Base-by-base conservation (phyloP, 805 yeast species). In the Saccharomycopsis sp. region DNA sequence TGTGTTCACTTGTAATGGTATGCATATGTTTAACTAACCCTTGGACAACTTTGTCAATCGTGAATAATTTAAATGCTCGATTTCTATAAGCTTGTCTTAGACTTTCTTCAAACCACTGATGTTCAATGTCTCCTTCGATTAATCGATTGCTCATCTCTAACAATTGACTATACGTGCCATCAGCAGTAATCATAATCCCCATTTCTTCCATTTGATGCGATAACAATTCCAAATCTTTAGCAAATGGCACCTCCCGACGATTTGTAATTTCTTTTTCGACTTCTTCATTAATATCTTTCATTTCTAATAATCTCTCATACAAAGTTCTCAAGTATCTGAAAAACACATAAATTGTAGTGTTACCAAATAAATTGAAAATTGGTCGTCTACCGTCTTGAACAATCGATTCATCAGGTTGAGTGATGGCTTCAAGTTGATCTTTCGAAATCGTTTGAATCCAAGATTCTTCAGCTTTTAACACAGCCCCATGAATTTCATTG, bases 11-110 rank as follows among this genome's bases (percentile, higher is more conserved):
- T 31, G 90, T 73, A 52, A 90, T 76, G 3, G 85, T 68, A 56
- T 93, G 97, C 62, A 88, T 77, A 61, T 93, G 96, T 62, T 93
- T 93, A 9, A 74, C 71, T 27, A 77, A 60, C 7, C 77, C 74
- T 55, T 81, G 86, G 28, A 85, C 74, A 16, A 83, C 85, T 62
- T 84, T 85, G 60, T 85, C 93, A 49, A 85, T 71, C 2, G 94
- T 85, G 64, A 84, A 85, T 49, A 85, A 64, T 59, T 80, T 81
- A 67, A 79, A 85, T 0, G 93, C 94, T 43, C 75, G 74, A 62
- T 83, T 85, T 53, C 86, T 70, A 64, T 81, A 85, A 0, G 84
- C 89, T 64, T 84, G 90, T 48, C 94, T 77, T 45, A 85, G 63
- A 3, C 86, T 68, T 58, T 85, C 94, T 62, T 85, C 94, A 59